phyloP scores from a whole-genome alignment of 179 eudicot species.

The Spinacia oleracea region DNA sequence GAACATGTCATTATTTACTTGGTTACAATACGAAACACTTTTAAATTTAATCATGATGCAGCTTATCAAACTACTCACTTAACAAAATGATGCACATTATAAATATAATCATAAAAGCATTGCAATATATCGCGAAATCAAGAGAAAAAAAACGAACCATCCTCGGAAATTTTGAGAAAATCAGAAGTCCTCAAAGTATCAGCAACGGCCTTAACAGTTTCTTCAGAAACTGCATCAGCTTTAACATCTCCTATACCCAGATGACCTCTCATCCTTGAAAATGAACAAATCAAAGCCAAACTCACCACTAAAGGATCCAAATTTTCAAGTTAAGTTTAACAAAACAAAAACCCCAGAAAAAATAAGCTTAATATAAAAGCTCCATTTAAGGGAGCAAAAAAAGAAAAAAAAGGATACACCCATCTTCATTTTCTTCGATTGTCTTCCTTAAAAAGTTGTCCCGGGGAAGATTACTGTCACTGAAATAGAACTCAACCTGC shows the following conservation, averaged over 20 bases:
- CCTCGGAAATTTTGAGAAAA: conserved; percentile 80
- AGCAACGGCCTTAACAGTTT: conserved; percentile 73
- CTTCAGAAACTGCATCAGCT: conserved; percentile 75
- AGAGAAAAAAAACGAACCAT: conserved; percentile 50
- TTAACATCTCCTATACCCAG: conserved; percentile 67
- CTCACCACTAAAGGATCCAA: conserved; percentile 59
- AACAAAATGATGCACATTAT: too few relatives aligned
- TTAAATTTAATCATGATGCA: not conserved
- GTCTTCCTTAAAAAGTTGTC: conserved; percentile 64
- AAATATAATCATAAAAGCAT: not conserved
- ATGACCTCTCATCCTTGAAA: conserved; percentile 78
- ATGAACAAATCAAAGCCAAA: conserved; percentile 88
- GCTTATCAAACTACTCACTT: too few relatives aligned
- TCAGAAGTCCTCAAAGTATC: conserved; percentile 66
- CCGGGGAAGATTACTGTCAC: conserved; percentile 92
- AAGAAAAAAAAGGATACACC: conserved; percentile 71
- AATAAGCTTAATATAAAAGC: not conserved
- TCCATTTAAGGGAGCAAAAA: not conserved
- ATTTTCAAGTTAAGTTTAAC: conserved; percentile 46
- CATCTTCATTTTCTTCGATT: conserved; percentile 72
- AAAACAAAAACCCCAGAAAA: not conserved
- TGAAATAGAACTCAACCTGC: conserved; percentile 94
- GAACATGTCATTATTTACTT: not conserved
- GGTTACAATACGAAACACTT: not conserved
- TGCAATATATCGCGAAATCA: not conserved